Evolutionary conservation across 2,329 filamentous ascomycete species (phyloP), one percentile per base, ranked within the genome.

Genomic region (Botryotinia calthae): DNA sequence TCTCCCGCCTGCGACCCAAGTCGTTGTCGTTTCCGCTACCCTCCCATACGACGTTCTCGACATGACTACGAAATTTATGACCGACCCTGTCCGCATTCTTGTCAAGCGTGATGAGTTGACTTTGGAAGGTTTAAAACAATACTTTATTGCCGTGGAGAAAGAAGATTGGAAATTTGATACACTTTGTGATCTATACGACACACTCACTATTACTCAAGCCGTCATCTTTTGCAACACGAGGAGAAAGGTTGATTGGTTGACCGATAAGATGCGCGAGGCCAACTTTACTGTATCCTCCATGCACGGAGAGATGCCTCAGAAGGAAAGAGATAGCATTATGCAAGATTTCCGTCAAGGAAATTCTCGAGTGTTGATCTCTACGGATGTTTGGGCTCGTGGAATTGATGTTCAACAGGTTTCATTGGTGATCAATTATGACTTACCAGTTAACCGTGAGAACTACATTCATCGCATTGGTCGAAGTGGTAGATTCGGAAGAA

Each of bases 61-160:
- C 83, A 97, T 99, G 93, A 99, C 96, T 46, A 98, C 95, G 78
- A 98, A 98, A 84, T 99, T 99, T 88, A 99, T 99, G 96, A 97
- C 94, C 40, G 95, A 98, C 80, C 95, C 95, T 0, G 95, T 98
- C 63, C 92, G 95, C 77, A 97, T 98, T 80, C 88, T 98, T 40
- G 95, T 98, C 82, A 98, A 98, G 90, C 95, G 95, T 91, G 96
- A 98, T 83, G 96, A 99, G 83, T 85, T 99, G 86, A 99, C 96
- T 2, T 89, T 99, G 68, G 96, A 98, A 84, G 96, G 96, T 73
- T 87, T 99, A 69, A 98, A 98, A 86, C 96, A 99, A 83, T 99
- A 98, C 86, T 99, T 98, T 82, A 98, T 99, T 79, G 96, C 96
- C 2, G 96, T 98, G 31, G 96, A 99, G 84, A 98, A 98, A 86